Base-by-base conservation (phyloP, 208 protist genomes). In the Trypanosoma melophagium region DNA sequence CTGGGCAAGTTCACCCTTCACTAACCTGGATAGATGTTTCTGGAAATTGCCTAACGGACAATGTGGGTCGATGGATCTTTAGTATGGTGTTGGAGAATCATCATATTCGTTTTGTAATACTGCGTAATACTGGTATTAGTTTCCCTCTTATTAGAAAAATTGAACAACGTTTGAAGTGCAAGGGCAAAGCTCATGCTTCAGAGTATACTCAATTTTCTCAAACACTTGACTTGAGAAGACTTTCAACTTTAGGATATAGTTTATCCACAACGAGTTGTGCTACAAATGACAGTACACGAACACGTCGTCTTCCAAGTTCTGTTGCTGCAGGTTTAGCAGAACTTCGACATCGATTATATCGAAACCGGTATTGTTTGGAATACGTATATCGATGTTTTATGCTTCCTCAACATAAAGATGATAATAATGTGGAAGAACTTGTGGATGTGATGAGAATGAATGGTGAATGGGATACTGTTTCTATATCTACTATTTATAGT, bases 381-480 rank as follows among this genome's bases (percentile, higher is more conserved):
- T 49, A 76, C 60, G 72, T 87, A 22, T 87, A 83, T 55, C 68
- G 81, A 14, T 83, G 66, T 61, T 87, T 87, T 52, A 56, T 81
- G 7, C 54, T 70, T 10, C 64, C 63, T 3, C 17, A 14, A 54
- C 12, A 5, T 35, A 35, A 35, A 35, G 28, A 49, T 49, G 21
- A 53, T 52, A 14, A 16, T 13, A 24, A 54, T 55, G 35, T 45
- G 9, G 72, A 73, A 52, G 53, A 64, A 22, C 44, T 70, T 17
- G 45, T 76, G 25, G 67, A 76, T 55, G 60, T 71, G 55, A 60
- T 68, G 68, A 69, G 66, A 47, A 59, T 76, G 31, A 60, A 58
- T 56, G 66, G 31, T 19, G 60, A 66, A 12, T 51, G 47, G 53
- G 49, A 76, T 19, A 24, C 14, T 28, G 55, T 54, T 22, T 45